Conservation (phyloP, 2,329 filamentous ascomycete genomes). For the Calonectria hongkongensis region DNA sequence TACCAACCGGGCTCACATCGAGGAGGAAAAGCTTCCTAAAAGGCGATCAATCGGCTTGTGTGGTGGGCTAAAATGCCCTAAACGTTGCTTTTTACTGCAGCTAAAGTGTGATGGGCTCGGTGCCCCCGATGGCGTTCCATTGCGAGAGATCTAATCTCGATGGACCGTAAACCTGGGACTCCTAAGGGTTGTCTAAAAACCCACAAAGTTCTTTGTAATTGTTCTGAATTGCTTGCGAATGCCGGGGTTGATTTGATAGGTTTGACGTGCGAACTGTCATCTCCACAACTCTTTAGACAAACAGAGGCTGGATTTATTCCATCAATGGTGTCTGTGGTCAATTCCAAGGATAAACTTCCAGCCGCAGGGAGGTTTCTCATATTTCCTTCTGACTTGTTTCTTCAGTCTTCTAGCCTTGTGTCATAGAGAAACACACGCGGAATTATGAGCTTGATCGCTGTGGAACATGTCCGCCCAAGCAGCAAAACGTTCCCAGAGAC, state of each 20-base stretch:
- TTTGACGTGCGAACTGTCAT: not conserved
- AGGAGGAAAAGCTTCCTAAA: not conserved
- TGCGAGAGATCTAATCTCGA: constrained; percentile 35
- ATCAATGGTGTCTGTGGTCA: not conserved
- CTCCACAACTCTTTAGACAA: constrained; percentile 5
- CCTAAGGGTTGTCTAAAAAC: not conserved
- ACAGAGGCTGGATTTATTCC: not conserved
- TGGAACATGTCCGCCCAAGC: not conserved
- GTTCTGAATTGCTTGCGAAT: not conserved
- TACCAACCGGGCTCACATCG: not conserved
- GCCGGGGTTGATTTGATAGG: not conserved
- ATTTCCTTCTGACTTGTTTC: not conserved
- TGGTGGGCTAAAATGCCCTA: constrained; percentile 1
- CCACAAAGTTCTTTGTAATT: constrained; percentile 1
- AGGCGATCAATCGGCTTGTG: not conserved
- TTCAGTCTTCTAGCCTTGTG: not conserved
- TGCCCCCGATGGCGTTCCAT: constrained; percentile 31
- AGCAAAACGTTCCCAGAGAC: too few species aligned
- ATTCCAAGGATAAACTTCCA: not conserved
- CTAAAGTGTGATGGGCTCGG: constrained; percentile 23
- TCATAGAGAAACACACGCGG: not conserved
- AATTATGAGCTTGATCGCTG: not conserved
- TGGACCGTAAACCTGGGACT: constrained; percentile 17
- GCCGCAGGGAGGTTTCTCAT: too few species aligned
- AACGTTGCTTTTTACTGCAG: constrained; percentile 35